Conservation (phyloP, 257 asterid genomes). For the Plectranthus barbatus region DNA sequence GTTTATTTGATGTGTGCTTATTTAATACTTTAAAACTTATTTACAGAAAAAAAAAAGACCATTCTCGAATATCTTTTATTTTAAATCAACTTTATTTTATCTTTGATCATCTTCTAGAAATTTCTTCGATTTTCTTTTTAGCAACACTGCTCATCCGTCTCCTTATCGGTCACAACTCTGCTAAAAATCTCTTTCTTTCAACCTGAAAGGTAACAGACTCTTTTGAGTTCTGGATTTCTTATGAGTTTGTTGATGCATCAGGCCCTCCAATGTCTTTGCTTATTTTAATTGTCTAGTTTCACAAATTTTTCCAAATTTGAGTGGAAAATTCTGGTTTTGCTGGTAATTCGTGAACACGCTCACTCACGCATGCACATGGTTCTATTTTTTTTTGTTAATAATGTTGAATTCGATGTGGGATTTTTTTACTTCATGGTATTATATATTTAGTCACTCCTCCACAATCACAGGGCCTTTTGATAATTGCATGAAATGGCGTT, state of each 20-base stretch:
- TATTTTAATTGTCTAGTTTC: not conserved
- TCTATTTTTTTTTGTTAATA: not conserved
- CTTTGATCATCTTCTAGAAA: slow-evolving; percentile 1
- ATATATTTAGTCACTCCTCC: not conserved
- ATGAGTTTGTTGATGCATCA: not conserved
- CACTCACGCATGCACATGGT: not conserved
- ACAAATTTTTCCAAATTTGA: not conserved
- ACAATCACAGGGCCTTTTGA: not conserved
- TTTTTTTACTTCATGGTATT: not conserved
- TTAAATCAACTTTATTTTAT: not conserved
- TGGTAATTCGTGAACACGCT: not conserved
- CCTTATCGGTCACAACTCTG: not conserved
- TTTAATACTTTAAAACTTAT: no score
- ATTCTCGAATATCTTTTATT: no score
- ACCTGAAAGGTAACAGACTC: slow-evolving; percentile 3
- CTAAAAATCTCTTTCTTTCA: not conserved
- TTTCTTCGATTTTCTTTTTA: not conserved
- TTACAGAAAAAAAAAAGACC: no score
- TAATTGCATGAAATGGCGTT: slow-evolving; percentile 40
- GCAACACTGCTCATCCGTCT: not conserved
- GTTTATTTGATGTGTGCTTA: no score
- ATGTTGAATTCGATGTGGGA: not conserved
- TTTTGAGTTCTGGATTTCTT: not conserved
- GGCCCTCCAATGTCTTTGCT: not conserved
- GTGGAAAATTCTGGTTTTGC: not conserved